Evolutionary conservation across 2,329 filamentous ascomycete genomes (phyloP), one percentile per base, ranked within the genome.

Genomic region (Penicillium frequentans): DNA sequence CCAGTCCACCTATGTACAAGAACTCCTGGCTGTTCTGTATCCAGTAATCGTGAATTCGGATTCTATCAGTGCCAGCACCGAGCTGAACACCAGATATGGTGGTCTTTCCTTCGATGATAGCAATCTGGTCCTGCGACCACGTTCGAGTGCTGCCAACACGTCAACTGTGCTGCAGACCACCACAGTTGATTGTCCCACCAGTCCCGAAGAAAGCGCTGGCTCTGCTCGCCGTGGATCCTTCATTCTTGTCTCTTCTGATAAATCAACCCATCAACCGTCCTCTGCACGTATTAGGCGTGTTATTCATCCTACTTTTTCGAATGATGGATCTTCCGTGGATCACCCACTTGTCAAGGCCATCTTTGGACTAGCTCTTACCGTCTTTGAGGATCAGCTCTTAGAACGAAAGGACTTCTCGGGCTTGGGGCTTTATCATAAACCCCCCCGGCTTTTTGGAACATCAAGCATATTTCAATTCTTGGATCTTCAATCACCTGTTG

Each of bases 391-490:
- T 66, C 91, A 98, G 65, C 78, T 98, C 0, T 84, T 96, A 43
- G 84, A 83, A 29, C 87, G 91, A 26, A 96, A 96, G 70, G 95
- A 99, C 52, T 99, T 98, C 69, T 82, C 88, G 3, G 93, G 95
- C 0, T 90, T 99, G 52, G 87, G 89, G 0, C 77, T 99, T 10
- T 96, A 91, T 68, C 79, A 90, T 52, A 96, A 95, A 71, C 0
- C 95, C 96, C 1, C 91, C 95, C 0, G 93, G 93, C 0, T 96
- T 96, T 68, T 86, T 93, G 64, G 95, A 98, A 70, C 92, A 98
- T 65, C 93, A 97, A 68, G 91, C 92, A 0, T 96, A 93, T 71
- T 97, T 99, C 64, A 91, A 96, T 70, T 96, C 95, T 0, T 97
- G 93, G 69, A 79, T 98, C 3, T 79, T 98, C 21, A 85, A 87